Percentiles rank a stretch among this genome's conserved stretches.
Evolutionary conservation across 225 moss, liverwort and hornwort genomes (phyloP).

Genomic region (Thuidium tamariscinum): DNA sequence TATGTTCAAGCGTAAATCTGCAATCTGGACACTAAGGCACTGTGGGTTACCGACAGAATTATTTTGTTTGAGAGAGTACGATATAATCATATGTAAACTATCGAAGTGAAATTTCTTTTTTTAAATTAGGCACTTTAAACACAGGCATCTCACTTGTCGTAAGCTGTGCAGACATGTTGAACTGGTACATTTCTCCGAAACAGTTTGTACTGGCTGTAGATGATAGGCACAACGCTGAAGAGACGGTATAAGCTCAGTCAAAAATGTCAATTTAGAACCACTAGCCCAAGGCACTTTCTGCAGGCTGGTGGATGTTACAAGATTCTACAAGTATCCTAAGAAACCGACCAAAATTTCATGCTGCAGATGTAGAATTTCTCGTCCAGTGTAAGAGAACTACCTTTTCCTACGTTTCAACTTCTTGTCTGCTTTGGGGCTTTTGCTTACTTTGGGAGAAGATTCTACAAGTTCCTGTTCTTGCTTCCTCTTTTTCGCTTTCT

Average conservation of each 20-base stretch:
- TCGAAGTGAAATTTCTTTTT: background rate
- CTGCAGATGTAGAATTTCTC: background rate
- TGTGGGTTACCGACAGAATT: too few relatives aligned
- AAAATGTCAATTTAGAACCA: background rate
- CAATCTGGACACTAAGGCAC: background rate
- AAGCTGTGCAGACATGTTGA: background rate
- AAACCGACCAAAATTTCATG: background rate
- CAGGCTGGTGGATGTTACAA: background rate
- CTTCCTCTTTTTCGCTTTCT: conserved; percentile 32
- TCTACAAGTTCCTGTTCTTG: background rate
- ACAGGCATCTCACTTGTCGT: background rate
- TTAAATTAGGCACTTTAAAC: background rate
- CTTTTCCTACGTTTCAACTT: conserved; percentile 37
- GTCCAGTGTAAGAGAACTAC: background rate
- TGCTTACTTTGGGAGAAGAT: background rate
- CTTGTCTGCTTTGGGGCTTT: conserved; percentile 5
- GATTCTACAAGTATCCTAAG: background rate
- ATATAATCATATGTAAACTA: background rate
- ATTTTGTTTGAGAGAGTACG: background rate
- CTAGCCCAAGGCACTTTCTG: background rate
- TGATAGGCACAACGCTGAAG: background rate
- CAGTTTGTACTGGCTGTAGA: background rate
- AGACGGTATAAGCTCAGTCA: background rate
- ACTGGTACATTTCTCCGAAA: background rate
- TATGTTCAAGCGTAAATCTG: too few relatives aligned